These are phyloP conservation scores for Populus tomentosa DNA, from an alignment of 441 rosid genomes.

Conservation along the genomic window DNA sequence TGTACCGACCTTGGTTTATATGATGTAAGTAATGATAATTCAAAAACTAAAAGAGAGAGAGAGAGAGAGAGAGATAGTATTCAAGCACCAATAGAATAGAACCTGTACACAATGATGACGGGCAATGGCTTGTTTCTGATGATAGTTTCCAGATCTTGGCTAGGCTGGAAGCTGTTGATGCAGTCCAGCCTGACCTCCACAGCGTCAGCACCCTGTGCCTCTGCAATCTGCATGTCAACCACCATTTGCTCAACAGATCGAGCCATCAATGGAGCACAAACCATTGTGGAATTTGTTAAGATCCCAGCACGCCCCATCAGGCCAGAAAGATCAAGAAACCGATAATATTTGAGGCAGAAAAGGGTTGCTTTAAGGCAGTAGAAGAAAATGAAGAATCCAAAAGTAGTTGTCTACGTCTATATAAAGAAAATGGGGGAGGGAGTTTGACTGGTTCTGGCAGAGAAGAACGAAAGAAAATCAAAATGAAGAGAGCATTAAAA, in stretches of 20 bases:
- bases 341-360: not conserved
- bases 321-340: not conserved
- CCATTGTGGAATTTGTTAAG: conserved; percentile 38
- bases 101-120: conserved; percentile 75
- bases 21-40: no score
- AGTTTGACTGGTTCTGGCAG: no score
- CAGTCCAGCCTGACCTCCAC: conserved; percentile 79
- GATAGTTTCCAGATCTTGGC: conserved; percentile 42
- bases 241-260: conserved; percentile 56
- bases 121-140: conserved; percentile 59
- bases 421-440: not conserved
- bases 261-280: conserved; percentile 79
- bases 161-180: conserved; percentile 47
- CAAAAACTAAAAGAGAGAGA: not conserved
- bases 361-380: no score
- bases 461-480: no score
- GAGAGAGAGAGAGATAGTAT: no score
- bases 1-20: no score
- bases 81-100: not conserved
- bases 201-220: conserved; percentile 68
- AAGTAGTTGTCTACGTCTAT: no score
- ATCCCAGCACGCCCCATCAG: conserved; percentile 29
- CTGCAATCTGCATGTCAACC: conserved; percentile 47
- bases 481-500: no score
- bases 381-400: no score